Base-by-base conservation (phyloP, 345 rosid species). In the Hirschfeldia incana region DNA sequence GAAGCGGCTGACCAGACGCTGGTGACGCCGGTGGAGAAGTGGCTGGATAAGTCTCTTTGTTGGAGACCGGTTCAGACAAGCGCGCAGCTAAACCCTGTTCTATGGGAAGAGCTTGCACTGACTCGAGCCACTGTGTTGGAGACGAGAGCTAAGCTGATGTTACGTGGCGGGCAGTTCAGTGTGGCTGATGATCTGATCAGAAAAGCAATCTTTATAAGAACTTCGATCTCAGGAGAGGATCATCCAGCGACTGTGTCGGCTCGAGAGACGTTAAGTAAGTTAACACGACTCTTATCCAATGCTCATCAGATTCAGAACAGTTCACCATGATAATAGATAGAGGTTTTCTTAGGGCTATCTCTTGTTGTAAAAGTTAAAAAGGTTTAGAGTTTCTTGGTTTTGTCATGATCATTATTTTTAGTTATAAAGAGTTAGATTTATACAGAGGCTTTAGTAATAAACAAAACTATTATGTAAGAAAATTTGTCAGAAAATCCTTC, bases 71-170 rank as follows among this genome's bases (percentile, higher is more conserved):
- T 89, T 70, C 92, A 85, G 83, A 93, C 97, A 1, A 90, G 86
- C 16, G 99, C 99, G 3, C 97, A 93, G 82, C 74, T 93, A 76
- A 91, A 91, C 86, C 99, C 99, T 8, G 80, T 74, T 42, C 89
- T 95, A 4, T 95, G 98, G 98, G 90, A 93, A 89, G 99, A 95
- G 61, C 87, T 95, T 65, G 99, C 98, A 0, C 79, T 95, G 8
- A 77, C 86, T 30, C 88, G 98, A 82, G 99, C 98, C 55, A 88
- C 89, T 0, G 97, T 95, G 80, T 87, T 95, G 26, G 99, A 95
- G 84, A 91, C 94, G 21, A 79, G 99, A 79, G 92, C 98, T 68
- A 95, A 95, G 84, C 79, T 95, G 51, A 91, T 93, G 98, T 74
- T 90, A 73, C 83, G 93, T 28, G 99, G 99, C 0, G 97, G 97